Base-by-base conservation (phyloP, 2,329 filamentous ascomycete genomes). In the Cladophialophora exuberans region DNA sequence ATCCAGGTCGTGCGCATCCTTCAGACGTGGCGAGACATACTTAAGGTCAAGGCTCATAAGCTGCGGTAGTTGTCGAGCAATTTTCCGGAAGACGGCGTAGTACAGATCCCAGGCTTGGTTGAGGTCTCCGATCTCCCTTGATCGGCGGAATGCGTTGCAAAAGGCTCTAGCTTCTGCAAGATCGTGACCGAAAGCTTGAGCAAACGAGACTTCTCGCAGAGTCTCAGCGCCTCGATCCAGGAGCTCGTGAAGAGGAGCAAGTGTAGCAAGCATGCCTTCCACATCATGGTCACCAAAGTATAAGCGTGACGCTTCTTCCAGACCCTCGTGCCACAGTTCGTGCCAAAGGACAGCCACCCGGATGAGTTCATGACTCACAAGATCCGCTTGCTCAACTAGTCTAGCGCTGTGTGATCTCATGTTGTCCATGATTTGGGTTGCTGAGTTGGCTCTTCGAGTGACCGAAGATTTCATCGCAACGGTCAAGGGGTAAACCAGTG, bases 91-190 rank as follows among this genome's bases (percentile, higher is more conserved):
- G 1, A 97, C 94, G 63, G 96, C 91, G 73, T 99, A 99, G 74
- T 99, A 99, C 11, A 99, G 83, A 73, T 99, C 95, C 94, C 94
- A 99, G 5, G 94, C 94, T 72, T 96, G 91, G 68, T 97, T 99
- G 41, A 99, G 83, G 70, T 99, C 95, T 43, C 90, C 93, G 57
- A 94, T 85, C 67, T 99, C 94, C 46, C 86, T 82, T n/a, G 89
- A 94, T 35, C 85, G 84, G 66, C 90, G 87, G 73, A 96, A 99
- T 49, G 95, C 89, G 59, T 89, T 86, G 71, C 94, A 99, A 87
- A 94, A 99, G 64, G 97, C 92, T 57, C 90, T 87, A 6, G 94
- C 95, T 72, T 99, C 95, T 56, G 90, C 88, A 18, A 99, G 81
- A 69, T 99, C 95, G 26, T 95, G 87, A 0, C 94, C 94, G 68